A percentile compares a stretch with the other conserved stretches of the same genome.
Evolutionary conservation across 495 filamentous ascomycete species (phyloP).

Genomic region (Lichina pygmaea): DNA sequence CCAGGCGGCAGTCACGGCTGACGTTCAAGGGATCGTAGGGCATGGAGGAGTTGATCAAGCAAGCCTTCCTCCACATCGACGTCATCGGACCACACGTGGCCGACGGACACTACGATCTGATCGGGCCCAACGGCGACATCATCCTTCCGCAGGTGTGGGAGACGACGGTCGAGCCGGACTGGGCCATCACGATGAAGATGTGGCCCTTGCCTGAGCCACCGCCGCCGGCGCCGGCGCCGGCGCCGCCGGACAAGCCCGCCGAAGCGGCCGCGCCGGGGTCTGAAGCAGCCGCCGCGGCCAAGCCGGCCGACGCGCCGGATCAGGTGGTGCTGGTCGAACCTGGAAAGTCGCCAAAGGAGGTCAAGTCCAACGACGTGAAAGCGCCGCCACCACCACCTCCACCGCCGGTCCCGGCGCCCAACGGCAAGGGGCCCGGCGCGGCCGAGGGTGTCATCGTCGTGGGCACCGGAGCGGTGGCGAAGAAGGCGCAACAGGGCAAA

Average conservation of each 20-base stretch:
- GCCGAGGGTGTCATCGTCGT: not conserved
- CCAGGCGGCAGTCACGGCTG: not conserved
- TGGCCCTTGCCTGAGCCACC: conserved; percentile 61
- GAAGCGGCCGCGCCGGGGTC: not conserved
- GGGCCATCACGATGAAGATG: conserved; percentile 88
- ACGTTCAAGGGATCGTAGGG: conserved; percentile 20
- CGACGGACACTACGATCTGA: conserved; percentile 62
- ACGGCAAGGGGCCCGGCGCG: not conserved
- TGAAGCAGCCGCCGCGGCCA: not conserved
- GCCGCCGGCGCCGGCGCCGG: conserved; percentile 10
- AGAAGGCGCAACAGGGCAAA: conserved; percentile 1
- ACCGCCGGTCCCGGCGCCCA: conserved; percentile 1
- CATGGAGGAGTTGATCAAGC: conserved; percentile 66
- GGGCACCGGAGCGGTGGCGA: not conserved
- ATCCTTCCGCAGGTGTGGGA: conserved; percentile 77
- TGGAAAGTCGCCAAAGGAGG: not conserved
- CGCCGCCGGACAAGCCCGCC: not conserved
- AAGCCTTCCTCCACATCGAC: conserved; percentile 69
- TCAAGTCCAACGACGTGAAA: conserved; percentile 1
- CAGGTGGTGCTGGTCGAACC: conserved; percentile 3
- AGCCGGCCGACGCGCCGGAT: not conserved
- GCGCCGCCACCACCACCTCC: conserved; percentile 5
- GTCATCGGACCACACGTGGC: conserved; percentile 59
- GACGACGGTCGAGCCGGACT: conserved; percentile 60
- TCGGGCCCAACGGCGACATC: conserved; percentile 64